Base-by-base conservation (phyloP, 805 yeast genomes). In the Kluyveromyces lactis region DNA sequence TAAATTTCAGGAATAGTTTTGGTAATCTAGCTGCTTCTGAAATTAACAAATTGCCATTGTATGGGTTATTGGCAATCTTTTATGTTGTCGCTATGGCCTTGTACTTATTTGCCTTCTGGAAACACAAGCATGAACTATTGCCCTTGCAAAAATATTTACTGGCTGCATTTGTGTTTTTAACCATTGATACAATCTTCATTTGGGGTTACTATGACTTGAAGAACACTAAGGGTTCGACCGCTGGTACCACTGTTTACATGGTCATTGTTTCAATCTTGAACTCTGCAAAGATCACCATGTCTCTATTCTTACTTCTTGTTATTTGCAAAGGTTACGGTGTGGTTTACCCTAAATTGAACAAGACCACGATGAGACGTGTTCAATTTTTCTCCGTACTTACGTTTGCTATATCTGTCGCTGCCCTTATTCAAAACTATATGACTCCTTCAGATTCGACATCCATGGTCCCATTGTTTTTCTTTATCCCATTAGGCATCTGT, bases 301-400 rank as follows among this genome's bases (percentile, higher is more conserved):
- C 96, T 6, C 82, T 90, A 63, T 92, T 90, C 66, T 66, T 92
- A 52, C 68, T 92, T 41, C 68, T 90, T 47, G 81, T 86, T 51
- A 90, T 92, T 41, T 73, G 94, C 11, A 68, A 89, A 48, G 99
- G 99, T 30, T 92, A 89, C 63, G 97, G 97, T 46, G 87, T 92
- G 35, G 97, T 92, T 36, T 78, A 76, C 55, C 87, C 95, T 33
- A 81, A 87, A 46, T 72, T 92, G 44, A 84, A 87, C 34, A 75
- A 76, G 58, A 75, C 76, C 40, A 53, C 71, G 21, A 86, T 92
- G 95, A 68, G 79, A 52, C 77, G 71, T 58, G 77, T 86, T 58
- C 72, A 79, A 52, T 58, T 77, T 11, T 68, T 80, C 38, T 75
- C 84, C 1, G 71, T 57, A 4, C 61, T 72, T 12, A 82, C 79